These are phyloP conservation scores for Leccinum ochraceum DNA, from an alignment of 768 basidiomycete genomes.

Conservation along the genomic window DNA sequence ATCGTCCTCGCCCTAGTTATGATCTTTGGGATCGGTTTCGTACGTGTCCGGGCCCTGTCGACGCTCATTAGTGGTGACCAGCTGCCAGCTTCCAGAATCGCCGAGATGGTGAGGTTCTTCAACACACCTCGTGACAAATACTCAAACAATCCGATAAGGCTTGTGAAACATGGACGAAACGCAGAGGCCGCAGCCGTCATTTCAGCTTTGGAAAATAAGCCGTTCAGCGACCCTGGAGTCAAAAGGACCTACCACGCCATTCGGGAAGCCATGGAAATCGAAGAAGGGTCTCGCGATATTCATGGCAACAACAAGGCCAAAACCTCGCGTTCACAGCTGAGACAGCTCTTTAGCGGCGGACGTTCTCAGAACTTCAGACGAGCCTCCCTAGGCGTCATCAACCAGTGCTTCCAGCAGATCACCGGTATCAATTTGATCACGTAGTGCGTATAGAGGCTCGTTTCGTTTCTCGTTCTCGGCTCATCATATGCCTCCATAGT, in stretches of 20 bases:
- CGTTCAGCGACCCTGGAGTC: slow-evolving; percentile 46
- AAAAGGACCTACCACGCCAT: slow-evolving; percentile 55
- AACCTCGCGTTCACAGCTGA: slow-evolving; percentile 34
- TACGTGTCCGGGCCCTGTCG: slow-evolving; percentile 30
- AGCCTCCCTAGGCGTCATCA: slow-evolving; percentile 52
- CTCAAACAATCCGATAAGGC: slow-evolving; percentile 36
- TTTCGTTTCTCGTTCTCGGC: slow-evolving; percentile 16
- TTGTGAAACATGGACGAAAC: slow-evolving; percentile 53
- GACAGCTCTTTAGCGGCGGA: slow-evolving; percentile 57
- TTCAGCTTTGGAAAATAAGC: slow-evolving; percentile 58
- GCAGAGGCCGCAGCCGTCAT: slow-evolving; percentile 62
- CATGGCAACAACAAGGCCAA: neutral
- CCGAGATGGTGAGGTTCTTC: slow-evolving; percentile 48
- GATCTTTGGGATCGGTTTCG: slow-evolving; percentile 46
- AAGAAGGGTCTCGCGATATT: slow-evolving; percentile 25
- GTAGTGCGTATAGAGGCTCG: slow-evolving; percentile 43
- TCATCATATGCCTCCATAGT: slow-evolving; percentile 17
- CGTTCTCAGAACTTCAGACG: slow-evolving; percentile 63
- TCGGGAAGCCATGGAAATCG: slow-evolving; percentile 50
- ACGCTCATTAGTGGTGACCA: slow-evolving; percentile 1
- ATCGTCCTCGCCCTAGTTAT: slow-evolving; percentile 56
- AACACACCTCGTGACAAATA: neutral
- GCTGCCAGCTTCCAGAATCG: slow-evolving; percentile 53
- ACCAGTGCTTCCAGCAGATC: slow-evolving; percentile 71
- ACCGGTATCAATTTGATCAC: slow-evolving; percentile 69